Conservation (phyloP, 2,329 filamentous ascomycete genomes). For the Mycosphaerella sp. region DNA sequence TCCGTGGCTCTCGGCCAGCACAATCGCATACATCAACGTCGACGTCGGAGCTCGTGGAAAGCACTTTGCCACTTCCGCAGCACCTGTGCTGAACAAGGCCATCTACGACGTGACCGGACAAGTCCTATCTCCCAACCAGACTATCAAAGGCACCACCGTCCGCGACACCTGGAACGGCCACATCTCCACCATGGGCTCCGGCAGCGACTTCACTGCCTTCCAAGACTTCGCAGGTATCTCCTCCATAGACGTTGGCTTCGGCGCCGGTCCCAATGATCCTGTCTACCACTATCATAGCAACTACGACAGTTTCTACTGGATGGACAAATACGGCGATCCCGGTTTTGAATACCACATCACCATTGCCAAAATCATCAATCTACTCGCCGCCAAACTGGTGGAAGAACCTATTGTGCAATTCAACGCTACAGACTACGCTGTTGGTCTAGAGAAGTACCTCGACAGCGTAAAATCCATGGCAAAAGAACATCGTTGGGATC, state of each 20-base stretch:
- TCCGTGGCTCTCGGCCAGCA: slow-evolving; percentile 67
- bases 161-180: slow-evolving; percentile 54
- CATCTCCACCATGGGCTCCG: slow-evolving; percentile 51
- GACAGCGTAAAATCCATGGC: slow-evolving; percentile 37
- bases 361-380: slow-evolving; percentile 42
- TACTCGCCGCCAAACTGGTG: slow-evolving; percentile 43
- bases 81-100: slow-evolving; percentile 68
- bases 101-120: slow-evolving; percentile 60
- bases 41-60: slow-evolving; percentile 67
- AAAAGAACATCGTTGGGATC: slow-evolving; percentile 8
- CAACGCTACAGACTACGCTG: slow-evolving; percentile 44
- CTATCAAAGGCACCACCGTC: slow-evolving; percentile 61
- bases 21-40: slow-evolving; percentile 79
- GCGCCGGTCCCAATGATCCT: slow-evolving; percentile 35
- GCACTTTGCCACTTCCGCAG: slow-evolving; percentile 58
- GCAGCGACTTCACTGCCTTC: slow-evolving; percentile 49
- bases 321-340: slow-evolving; percentile 68
- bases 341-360: slow-evolving; percentile 53
- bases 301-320: slow-evolving; percentile 81
- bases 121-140: slow-evolving; percentile 66
- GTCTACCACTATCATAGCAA: slow-evolving; percentile 77
- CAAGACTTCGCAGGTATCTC: slow-evolving; percentile 49
- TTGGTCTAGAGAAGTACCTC: slow-evolving; percentile 40
- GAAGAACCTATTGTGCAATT: slow-evolving; percentile 45
- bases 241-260: slow-evolving; percentile 45